Percentiles rank a stretch among this genome's conserved stretches.
Evolutionary conservation across 2,329 filamentous ascomycete species (phyloP).

Genomic region (Aspergillus unguis): DNA sequence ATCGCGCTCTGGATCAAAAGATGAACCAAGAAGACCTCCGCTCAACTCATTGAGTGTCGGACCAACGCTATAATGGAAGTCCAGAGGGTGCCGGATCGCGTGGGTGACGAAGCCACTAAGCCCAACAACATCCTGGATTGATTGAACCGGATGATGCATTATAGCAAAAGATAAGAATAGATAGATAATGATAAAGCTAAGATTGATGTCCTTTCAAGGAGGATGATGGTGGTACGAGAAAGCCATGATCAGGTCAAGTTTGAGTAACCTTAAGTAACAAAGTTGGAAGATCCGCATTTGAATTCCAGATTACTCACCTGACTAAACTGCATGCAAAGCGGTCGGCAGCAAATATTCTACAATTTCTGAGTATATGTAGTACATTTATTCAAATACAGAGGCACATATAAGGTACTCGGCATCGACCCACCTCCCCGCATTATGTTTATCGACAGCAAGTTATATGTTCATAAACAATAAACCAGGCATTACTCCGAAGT

Average conservation of each 20-base stretch:
- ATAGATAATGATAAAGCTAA: not conserved
- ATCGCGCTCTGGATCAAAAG: constrained; percentile 45
- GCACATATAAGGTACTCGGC: no score
- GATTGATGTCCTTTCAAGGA: not conserved
- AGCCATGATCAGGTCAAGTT: not conserved
- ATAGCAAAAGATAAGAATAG: not conserved
- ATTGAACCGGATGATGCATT: constrained; percentile 1
- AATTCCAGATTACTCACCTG: no score
- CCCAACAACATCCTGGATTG: constrained; percentile 7
- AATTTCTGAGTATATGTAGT: no score
- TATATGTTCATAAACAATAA: no score
- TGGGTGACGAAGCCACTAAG: not conserved
- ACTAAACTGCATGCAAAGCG: no score
- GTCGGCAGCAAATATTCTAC: no score
- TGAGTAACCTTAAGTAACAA: not conserved
- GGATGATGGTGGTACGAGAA: not conserved
- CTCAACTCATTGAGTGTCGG: constrained; percentile 37
- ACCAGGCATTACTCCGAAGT: no score
- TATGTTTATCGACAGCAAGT: no score
- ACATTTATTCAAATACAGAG: no score
- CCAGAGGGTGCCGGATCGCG: constrained; percentile 28
- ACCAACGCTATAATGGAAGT: constrained; percentile 30
- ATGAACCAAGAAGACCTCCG: constrained; percentile 30
- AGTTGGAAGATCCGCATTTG: no score
- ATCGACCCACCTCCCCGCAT: no score